Percentiles rank a stretch among this genome's conserved stretches.
Conservation (phyloP, 306 rosid species). For the Hippophae rhamnoides region DNA sequence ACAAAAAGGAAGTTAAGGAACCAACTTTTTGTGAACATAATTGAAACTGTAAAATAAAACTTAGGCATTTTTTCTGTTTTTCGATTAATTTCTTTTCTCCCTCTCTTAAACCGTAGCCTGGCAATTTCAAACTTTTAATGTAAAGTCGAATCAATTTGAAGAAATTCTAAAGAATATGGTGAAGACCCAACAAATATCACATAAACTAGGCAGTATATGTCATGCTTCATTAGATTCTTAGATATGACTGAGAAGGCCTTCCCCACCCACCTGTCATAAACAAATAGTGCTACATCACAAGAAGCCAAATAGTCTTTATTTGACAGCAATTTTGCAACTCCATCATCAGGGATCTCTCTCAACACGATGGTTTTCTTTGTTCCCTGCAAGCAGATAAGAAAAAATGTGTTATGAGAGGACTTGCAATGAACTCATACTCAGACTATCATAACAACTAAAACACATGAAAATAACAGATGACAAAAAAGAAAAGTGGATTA, state of each 20-base stretch:
- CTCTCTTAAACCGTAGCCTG: too few species aligned
- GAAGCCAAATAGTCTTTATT: slow-evolving; percentile 86
- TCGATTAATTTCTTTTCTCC: too few species aligned
- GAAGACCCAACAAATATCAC: too few species aligned
- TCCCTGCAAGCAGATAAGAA: slow-evolving; percentile 38
- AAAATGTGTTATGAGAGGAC: slow-evolving; percentile 2
- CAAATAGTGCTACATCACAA: slow-evolving; percentile 85
- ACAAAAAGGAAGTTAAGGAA: slow-evolving; percentile 10
- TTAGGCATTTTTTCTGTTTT: too few species aligned
- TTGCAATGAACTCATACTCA: background rate
- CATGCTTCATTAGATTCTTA: background rate
- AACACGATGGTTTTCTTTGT: slow-evolving; percentile 59
- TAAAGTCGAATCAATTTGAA: too few species aligned
- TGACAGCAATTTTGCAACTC: slow-evolving; percentile 49
- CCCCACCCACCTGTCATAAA: slow-evolving; percentile 67
- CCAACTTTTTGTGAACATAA: background rate
- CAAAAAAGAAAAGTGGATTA: too few species aligned
- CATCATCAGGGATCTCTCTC: slow-evolving; percentile 86
- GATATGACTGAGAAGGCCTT: too few species aligned
- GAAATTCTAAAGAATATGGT: too few species aligned
- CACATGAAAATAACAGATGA: too few species aligned
- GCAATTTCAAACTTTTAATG: too few species aligned
- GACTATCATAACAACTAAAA: too few species aligned
- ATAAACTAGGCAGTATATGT: background rate
- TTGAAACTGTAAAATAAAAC: background rate